Base-by-base conservation (phyloP, 345 rosid genomes). In the Eucalyptus marginata region DNA sequence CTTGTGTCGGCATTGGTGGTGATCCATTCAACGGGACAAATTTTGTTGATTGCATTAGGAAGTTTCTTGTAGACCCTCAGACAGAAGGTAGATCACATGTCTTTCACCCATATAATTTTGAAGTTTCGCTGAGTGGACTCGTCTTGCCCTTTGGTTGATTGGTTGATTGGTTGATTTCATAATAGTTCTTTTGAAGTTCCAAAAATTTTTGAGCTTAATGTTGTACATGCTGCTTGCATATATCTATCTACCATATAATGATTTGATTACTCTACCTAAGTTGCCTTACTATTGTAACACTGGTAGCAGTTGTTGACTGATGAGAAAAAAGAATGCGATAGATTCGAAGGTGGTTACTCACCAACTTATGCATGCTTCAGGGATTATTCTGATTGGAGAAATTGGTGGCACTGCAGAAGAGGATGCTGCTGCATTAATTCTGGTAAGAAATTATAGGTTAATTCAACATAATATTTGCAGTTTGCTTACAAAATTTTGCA, bases 371-470 rank as follows among this genome's bases (percentile, higher is more conserved):
- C 88, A 27, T 90, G 46, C 85, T 88, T 79, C 96, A 96, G 98
- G 99, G 88, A 96, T 96, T 16, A 25, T 96, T 91, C 95, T 97
- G 86, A 97, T 97, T 88, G 99, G 99, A 88, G 99, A 97, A 91
- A 97, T 97, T 29, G 99, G 99, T 8, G 99, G 99, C 52, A 97
- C 99, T 76, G 99, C 99, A 54, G 99, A 97, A 93, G 99, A 96
- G 91, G 99, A 97, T 93, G 99, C 99, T 27, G 99, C 99, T 88
- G 94, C 97, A 88, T 88, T 95, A 89, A 96, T 97, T 87, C 94
- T 93, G 99, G 98, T 76, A 29, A 76, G 84, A 76, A 20, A 40
- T 76, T 20, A 36, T 76, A 20, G 47, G 84, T 36, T 15, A 76
- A 76, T 11, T 40, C 47, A 40, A 5, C 47, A 11, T 20, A 43